Percentiles rank a stretch among this genome's conserved stretches.
Conservation (phyloP, 208 protist genomes). For the Leptomonas pyrrhocoris region DNA sequence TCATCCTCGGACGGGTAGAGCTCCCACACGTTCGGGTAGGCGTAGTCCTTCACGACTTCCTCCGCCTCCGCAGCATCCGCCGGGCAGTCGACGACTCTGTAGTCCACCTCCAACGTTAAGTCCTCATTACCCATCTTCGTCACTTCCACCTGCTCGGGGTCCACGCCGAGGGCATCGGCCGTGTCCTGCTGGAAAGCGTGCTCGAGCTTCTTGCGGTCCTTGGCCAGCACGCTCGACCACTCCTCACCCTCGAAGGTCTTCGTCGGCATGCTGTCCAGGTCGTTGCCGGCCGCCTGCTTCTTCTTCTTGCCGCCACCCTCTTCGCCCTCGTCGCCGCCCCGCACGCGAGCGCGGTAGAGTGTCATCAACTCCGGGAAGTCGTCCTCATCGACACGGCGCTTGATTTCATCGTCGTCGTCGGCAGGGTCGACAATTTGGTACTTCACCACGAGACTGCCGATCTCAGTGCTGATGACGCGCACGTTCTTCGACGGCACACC, state of each 20-base stretch:
- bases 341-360: slow-evolving; percentile 50
- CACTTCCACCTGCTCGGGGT: slow-evolving; percentile 33
- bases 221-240: slow-evolving; percentile 47
- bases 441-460: slow-evolving; percentile 47
- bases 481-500: slow-evolving; percentile 33
- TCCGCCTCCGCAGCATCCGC: slow-evolving; percentile 34
- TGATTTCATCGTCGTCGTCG: slow-evolving; percentile 35
- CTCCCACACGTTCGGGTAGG: slow-evolving; percentile 48
- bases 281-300: slow-evolving; percentile 2
- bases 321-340: slow-evolving; percentile 25
- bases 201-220: slow-evolving; percentile 24
- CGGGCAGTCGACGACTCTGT: slow-evolving; percentile 37
- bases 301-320: background rate
- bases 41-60: slow-evolving; percentile 40
- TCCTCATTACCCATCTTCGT: slow-evolving; percentile 17
- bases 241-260: slow-evolving; percentile 51
- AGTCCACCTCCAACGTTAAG: slow-evolving; percentile 34
- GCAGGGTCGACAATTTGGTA: slow-evolving; percentile 36
- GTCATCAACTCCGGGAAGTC: slow-evolving; percentile 50
- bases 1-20: slow-evolving; percentile 41
- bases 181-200: slow-evolving; percentile 48
- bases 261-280: slow-evolving; percentile 29
- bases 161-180: slow-evolving; percentile 41
- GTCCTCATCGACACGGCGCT: slow-evolving; percentile 26
- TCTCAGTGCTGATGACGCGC: slow-evolving; percentile 25